Conservation (phyloP, 108 stramenopile genomes). For the Skeletonema costatum region DNA sequence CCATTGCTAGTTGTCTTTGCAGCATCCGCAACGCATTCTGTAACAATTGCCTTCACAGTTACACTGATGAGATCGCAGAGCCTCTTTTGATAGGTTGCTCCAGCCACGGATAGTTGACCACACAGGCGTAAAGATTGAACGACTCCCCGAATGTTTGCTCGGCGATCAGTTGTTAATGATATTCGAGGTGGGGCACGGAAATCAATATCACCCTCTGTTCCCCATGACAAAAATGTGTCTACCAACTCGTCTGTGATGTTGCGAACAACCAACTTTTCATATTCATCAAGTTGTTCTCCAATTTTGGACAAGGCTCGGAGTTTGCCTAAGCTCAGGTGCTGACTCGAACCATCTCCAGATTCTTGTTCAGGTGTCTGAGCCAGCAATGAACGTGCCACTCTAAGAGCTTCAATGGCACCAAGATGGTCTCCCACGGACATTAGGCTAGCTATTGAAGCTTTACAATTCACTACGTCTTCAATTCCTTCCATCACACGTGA, state of each 20-base stretch:
- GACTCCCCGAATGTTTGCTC: slow-evolving; percentile 51
- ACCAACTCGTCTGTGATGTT: slow-evolving; percentile 80
- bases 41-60: slow-evolving; percentile 88
- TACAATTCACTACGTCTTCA: slow-evolving; percentile 70
- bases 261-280: slow-evolving; percentile 79
- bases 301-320: slow-evolving; percentile 63
- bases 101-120: slow-evolving; percentile 35
- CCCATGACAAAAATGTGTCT: slow-evolving; percentile 85
- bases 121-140: slow-evolving; percentile 59
- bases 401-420: slow-evolving; percentile 77
- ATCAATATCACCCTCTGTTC: slow-evolving; percentile 30
- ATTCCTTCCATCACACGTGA: slow-evolving; percentile 67
- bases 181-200: slow-evolving; percentile 42
- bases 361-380: slow-evolving; percentile 14
- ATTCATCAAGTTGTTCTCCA: slow-evolving; percentile 74
- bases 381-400: slow-evolving; percentile 65
- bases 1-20: slow-evolving; percentile 19
- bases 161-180: slow-evolving; percentile 24
- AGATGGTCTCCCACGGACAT: slow-evolving; percentile 75
- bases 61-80: slow-evolving; percentile 80
- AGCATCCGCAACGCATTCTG: slow-evolving; percentile 78
- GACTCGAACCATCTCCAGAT: slow-evolving; percentile 7
- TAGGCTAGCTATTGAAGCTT: slow-evolving; percentile 68
- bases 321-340: slow-evolving; percentile 51
- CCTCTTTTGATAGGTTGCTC: slow-evolving; percentile 60